Evolutionary conservation across 2,329 filamentous ascomycete species (phyloP), one percentile per base, ranked within the genome.

Genomic region (Arthrobotrys musiformis): DNA sequence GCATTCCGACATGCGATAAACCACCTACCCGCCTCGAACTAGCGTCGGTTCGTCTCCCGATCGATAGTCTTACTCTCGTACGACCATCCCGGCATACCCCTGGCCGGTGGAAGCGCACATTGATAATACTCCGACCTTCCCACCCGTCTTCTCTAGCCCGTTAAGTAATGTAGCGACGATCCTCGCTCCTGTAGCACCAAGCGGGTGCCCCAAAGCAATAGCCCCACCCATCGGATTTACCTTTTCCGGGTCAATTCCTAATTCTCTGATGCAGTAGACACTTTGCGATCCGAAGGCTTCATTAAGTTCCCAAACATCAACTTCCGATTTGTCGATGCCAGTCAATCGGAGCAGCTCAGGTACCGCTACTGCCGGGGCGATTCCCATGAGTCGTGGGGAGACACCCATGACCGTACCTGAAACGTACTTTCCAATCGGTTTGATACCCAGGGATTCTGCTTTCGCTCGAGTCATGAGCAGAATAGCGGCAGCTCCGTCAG

Each of bases 141-240:
- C 87, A 0, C 89, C 88, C 67, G 87, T 87, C 80, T 92, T 84
- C 84, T 89, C 85, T 89, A 92, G 82, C 85, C 91, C 87, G 84
- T 88, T 82, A 85, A 97, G 82, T 86, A 94, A 83, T 61, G 92
- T 94, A 56, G 89, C 89, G 81, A 93, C 84, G 87, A 97, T 91
- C 80, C 94, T 87, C 30, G 92, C 93, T 35, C 93, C 93, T 4
- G 94, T 97, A 33, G 93, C 94, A 54, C 94, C 94, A 0, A 97
- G 87, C 4, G 94, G 94, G 83, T 97, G 94, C 0, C 94, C 94
- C 24, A 97, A 85, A n/a, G 94, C 94, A 83, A 97, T 97, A 1
- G 94, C 94, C 33, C 94, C 94, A 77, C 94, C 94, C 81, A 96
- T 93, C 0, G 93, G 93, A 84, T 98, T 98, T 17, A 97, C 91